A percentile compares a stretch with the other conserved stretches of the same genome.
phyloP scores from a whole-genome alignment of 192 early-diverging fungal species.

The Chytriomyces sp. region DNA sequence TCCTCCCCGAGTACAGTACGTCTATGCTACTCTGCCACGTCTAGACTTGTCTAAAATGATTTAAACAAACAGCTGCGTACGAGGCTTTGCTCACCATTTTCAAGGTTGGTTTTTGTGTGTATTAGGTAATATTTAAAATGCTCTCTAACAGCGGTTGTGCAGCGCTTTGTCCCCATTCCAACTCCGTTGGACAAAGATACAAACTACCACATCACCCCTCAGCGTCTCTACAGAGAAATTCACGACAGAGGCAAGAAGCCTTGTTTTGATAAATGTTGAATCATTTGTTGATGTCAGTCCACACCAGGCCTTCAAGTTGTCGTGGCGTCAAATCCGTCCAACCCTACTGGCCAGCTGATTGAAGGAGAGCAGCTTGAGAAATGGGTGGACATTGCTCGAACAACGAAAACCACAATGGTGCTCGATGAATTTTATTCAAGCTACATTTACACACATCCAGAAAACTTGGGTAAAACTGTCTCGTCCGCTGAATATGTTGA shows the following conservation, averaged over 20 bases:
- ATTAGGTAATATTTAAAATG: conserved; percentile 32
- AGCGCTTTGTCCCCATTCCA: conserved; percentile 60
- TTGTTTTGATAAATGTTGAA: neutral
- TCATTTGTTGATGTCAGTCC: too few relatives aligned
- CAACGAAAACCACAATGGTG: conserved; percentile 53
- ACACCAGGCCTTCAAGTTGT: conserved; percentile 50
- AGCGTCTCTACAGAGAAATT: conserved; percentile 50
- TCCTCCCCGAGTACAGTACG: conserved; percentile 55
- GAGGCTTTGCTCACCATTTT: conserved; percentile 36
- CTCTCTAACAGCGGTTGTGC: conserved; percentile 45
- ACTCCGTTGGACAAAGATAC: conserved; percentile 53
- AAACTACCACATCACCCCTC: conserved; percentile 54
- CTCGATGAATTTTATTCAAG: conserved; percentile 63
- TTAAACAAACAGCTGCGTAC: conserved; percentile 40
- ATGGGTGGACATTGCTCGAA: conserved; percentile 45
- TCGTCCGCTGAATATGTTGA: conserved; percentile 52
- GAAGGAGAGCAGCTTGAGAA: conserved; percentile 50
- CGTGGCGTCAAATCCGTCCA: conserved; percentile 59
- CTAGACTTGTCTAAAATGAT: conserved; percentile 11
- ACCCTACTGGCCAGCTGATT: conserved; percentile 59
- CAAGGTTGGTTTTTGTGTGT: neutral
- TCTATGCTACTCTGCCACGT: neutral
- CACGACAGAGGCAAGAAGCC: conserved; percentile 29
- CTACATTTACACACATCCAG: conserved; percentile 54
- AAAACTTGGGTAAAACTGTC: conserved; percentile 48